These are phyloP conservation scores for Quercus tomentella DNA, from an alignment of 331 rosid genomes.

Conservation along the genomic window DNA sequence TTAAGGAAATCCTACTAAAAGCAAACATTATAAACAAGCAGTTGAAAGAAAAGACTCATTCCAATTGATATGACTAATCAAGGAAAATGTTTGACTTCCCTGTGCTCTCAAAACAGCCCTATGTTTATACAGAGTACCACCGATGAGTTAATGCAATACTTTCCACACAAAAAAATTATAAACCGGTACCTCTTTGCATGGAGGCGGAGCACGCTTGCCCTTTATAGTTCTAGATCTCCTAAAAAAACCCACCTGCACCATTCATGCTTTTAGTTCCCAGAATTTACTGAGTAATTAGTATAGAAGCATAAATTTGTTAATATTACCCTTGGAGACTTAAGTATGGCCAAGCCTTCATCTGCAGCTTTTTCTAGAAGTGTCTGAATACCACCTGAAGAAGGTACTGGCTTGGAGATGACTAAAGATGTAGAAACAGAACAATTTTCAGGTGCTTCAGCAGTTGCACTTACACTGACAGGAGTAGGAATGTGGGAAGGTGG, in stretches of 20 bases:
- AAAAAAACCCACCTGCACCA: conserved; percentile 81
- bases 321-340: conserved; percentile 72
- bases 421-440: conserved; percentile 50
- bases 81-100: background rate
- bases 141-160: background rate
- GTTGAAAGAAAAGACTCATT: background rate
- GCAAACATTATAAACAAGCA: background rate
- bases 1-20: background rate
- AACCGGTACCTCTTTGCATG: conserved; percentile 73
- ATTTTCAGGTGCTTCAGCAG: conserved; percentile 37
- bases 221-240: conserved; percentile 81
- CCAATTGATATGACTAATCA: background rate
- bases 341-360: conserved; percentile 78
- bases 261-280: conserved; percentile 27
- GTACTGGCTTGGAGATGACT: conserved; percentile 40
- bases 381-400: conserved; percentile 42
- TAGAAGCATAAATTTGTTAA: background rate
- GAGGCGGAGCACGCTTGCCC: conserved; percentile 72
- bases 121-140: background rate
- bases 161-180: background rate
- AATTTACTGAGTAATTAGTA: conserved; percentile 2
- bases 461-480: conserved; percentile 31
- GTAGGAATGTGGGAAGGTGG: conserved; percentile 36
- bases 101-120: background rate
- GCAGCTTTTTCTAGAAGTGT: conserved; percentile 64